Base-by-base conservation (phyloP, 305 asterid genomes). In the Euphrasia arctica region DNA sequence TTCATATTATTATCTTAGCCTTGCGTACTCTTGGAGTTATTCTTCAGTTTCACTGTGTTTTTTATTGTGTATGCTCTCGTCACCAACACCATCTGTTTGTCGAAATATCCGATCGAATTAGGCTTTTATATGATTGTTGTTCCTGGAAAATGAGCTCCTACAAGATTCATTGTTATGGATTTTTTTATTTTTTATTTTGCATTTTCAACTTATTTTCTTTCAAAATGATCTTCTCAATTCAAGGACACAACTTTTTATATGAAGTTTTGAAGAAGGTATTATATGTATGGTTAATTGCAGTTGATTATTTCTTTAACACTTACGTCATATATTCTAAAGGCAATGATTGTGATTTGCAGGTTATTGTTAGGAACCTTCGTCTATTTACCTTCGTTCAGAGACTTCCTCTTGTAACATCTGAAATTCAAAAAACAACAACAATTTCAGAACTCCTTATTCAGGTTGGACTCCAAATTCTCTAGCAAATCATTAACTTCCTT, bases 401-500 rank as follows among this genome's bases (percentile, higher is more conserved):
- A 41, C 11, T 27, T 58, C 29, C 22, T 22, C 49, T 65, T 43
- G 47, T 31, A 15, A n/a, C 64, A 32, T 34, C 6, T 51, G 50
- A 69, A 68, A 42, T 34, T 36, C 68, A 75, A 65, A 76, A 70
- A 51, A 72, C 76, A 1, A 72, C 76, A 1, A 63, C 72, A 79
- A 71, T 28, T 27, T 45, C 67, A 69, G 62, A 70, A 49, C 51
- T 83, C 69, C 62, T 80, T 54, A 50, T 69, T 79, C 58, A 68
- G 62, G 67, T 67, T 54, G 56, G 78, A 72, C 67, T 83, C 94
- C 54, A 84, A 78, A 41, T 80, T 75, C 68, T 79, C 76, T 68
- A 93, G 94, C 85, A 92, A 88, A 50, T 84, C 95, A 42, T 90
- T 95, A 4, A 93, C 82, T 73, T 90, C 89, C 73, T 74, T 68